Evolutionary conservation across 108 stramenopile genomes (phyloP), one percentile per base, ranked within the genome.

Genomic region (Aureococcus anophagefferens): DNA sequence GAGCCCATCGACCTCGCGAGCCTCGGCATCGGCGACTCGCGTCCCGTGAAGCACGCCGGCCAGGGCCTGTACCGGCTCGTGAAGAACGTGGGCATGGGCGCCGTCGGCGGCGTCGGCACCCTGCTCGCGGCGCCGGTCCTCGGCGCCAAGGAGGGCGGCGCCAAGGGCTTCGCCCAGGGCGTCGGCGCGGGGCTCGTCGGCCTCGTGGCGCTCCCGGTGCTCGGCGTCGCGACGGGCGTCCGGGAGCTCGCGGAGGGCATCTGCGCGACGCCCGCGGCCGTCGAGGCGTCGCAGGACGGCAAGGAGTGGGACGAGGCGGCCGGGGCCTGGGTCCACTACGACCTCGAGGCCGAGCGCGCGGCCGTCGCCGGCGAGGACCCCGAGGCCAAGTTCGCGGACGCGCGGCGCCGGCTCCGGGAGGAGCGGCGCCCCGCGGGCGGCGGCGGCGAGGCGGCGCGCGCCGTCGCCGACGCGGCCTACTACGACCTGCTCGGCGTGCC

Each of bases 231-330:
- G 65, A 87, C 90, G 35, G 93, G 93, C 51, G 90, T 87, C 31
- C 87, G 84, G 70, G 90, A 93, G 71, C 81, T 93, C 13, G 76
- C 70, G 9, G 71, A 90, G 33, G 93, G 93, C 31, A 80, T 91
- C 21, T 89, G 71, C 64, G 91, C 91, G 65, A 85, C 84, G 30
- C 87, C 78, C 0, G 90, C 89, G 80, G 88, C 90, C 0, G 75
- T 89, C 33, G 77, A 75, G 71, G 76, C 77, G 17, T 69, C 85
- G 21, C 75, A 74, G 46, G 78, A 86, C 37, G 93, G 93, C 21
- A 91, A 90, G 90, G 72, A 87, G 63, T 93, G 93, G 93, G 85
- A 93, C 73, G 77, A 87, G 34, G 78, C 86, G 30, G 84, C 83
- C 46, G 68, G 93, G 67, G 88, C 86, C 70, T 93, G 93, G 93